Evolutionary conservation across 495 filamentous ascomycete species (phyloP), one percentile per base, ranked within the genome.

Genomic region (Penicillium cataractarum): DNA sequence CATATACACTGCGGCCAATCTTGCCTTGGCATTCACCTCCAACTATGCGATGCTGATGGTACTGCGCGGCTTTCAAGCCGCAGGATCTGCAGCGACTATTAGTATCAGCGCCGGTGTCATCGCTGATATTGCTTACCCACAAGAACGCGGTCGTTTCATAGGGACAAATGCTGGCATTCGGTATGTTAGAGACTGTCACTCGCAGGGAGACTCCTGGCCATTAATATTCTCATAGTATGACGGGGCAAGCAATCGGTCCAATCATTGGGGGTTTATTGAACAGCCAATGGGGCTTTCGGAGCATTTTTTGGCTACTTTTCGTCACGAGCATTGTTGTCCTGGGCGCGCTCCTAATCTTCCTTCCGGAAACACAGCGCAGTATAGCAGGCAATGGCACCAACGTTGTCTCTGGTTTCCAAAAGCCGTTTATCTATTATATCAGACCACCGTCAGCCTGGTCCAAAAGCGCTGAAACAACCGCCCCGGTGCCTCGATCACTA

Each of bases 91-190:
- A n/a, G 54, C 54, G 22, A 57, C 54, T 21, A 57, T 57, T 4
- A 57, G 54, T 37, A 57, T 57, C 32, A 57, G 54, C 12, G 54
- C 54, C n/a, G 54, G 54, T 8, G 54, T 57, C 35, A 44, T 57
- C 26, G 54, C 54, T 44, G 54, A 57, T 57, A 57, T 57, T 44
- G 54, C 54, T 10, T 57, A 37, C 39, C 54, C 37, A 15, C 9
- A 57, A 32, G 54, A 57, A 31, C 54, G 54, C 4, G 54, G 54
- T n/a, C 10, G 54, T 6, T 57, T 57, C 54, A 31, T 57, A 9
- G 54, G 54, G 26, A 44, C 37, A n/a, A 57, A 57, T 29, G 37
- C 54, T 40, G 54, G 54, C 4, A 29, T 57, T 31, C 54, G 54
- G 54, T 57, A 57, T n/a, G 54, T 44, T 19, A 44, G 22, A n/a